These are phyloP conservation scores for Aspergillus nidulans DNA, from an alignment of 495 filamentous ascomycete species.

Conservation along the genomic window DNA sequence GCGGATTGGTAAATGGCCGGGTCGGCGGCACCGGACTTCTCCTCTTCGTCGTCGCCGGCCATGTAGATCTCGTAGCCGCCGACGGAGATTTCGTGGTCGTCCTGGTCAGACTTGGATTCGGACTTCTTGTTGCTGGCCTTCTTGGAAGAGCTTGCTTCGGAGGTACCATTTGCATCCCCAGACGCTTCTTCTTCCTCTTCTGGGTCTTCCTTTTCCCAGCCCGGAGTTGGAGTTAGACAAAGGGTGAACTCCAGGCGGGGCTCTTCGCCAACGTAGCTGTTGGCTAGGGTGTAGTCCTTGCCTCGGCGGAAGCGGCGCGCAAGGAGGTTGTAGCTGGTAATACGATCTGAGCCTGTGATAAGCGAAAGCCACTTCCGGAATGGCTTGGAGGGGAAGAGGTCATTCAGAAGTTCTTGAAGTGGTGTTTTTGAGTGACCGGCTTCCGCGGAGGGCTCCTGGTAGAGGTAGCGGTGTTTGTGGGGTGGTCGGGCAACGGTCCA, in stretches of 20 bases:
- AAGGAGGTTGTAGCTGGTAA: constrained; percentile 61
- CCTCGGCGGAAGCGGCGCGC: constrained; percentile 82
- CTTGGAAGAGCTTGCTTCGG: constrained; percentile 7
- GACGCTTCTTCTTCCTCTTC: constrained; percentile 50
- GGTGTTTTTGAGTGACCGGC: constrained; percentile 40
- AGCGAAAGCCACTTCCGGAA: constrained; percentile 87
- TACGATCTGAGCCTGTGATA: constrained; percentile 64
- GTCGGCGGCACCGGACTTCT: constrained; percentile 33
- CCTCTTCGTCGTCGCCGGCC: constrained; percentile 64
- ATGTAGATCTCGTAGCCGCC: constrained; percentile 92
- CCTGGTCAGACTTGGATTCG: neutral
- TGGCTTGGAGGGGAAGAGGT: constrained; percentile 75
- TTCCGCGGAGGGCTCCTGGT: constrained; percentile 50
- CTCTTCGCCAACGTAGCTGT: constrained; percentile 67
- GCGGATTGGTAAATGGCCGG: constrained; percentile 73
- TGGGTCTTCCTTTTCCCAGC: constrained; percentile 73
- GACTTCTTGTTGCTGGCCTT: constrained; percentile 16
- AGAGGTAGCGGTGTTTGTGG: constrained; percentile 92
- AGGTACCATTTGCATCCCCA: constrained; percentile 14
- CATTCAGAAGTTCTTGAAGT: constrained; percentile 68
- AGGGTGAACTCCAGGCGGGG: constrained; percentile 85
- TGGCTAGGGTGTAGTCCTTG: constrained; percentile 88
- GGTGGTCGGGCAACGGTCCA: constrained; percentile 83
- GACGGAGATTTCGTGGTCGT: constrained; percentile 51
- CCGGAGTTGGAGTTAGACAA: constrained; percentile 71